Base-by-base conservation (phyloP, 768 basidiomycete genomes). In the Auriscalpium vulgare region DNA sequence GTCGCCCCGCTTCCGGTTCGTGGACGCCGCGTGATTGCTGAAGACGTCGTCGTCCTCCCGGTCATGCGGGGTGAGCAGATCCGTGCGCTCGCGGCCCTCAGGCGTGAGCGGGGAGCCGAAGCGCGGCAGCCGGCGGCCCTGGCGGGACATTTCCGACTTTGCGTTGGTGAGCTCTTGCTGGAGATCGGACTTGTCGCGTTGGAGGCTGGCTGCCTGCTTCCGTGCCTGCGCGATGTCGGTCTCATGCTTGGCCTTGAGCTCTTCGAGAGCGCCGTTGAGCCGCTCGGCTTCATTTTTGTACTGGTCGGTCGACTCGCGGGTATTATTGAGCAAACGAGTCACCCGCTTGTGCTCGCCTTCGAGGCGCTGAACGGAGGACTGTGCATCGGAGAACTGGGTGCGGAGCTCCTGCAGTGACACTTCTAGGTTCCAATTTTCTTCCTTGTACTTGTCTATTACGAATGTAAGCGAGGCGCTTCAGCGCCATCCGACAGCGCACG, bases 381-480 rank as follows among this genome's bases (percentile, higher is more conserved):
- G 84, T 1, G 82, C 78, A 50, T 88, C 85, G 35, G 78, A 66
- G 47, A 88, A 75, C 61, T 89, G 83, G 1, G 80, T 73, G 40
- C 86, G 85, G 21, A 94, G 78, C 57, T 97, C 94, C 68, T 98
- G 95, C 34, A 93, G 75, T 14, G 82, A 81, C 50, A 97, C 93
- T 74, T 98, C 95, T 56, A 97, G 84, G 66, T 98, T 95, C 97
- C 97, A 98, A 69, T 97, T 98, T 72, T 95, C 93, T 72, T 98
- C 95, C 72, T 93, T 93, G 82, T 85, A 95, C 60, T 93, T 92
- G 69, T 97, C 95, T 87, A 65, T 34, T 21, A 21, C 50, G 55
- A 53, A 50, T 38, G 51, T 59, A 49, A 56, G 59, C 21, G 34
- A 54, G 29, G 29, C 54, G 48, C 48, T 56, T 40, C 44, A 50